Percentiles rank a stretch among this genome's conserved stretches.
Conservation (phyloP, 2,329 filamentous ascomycete genomes). For the Penicillium frequentans region DNA sequence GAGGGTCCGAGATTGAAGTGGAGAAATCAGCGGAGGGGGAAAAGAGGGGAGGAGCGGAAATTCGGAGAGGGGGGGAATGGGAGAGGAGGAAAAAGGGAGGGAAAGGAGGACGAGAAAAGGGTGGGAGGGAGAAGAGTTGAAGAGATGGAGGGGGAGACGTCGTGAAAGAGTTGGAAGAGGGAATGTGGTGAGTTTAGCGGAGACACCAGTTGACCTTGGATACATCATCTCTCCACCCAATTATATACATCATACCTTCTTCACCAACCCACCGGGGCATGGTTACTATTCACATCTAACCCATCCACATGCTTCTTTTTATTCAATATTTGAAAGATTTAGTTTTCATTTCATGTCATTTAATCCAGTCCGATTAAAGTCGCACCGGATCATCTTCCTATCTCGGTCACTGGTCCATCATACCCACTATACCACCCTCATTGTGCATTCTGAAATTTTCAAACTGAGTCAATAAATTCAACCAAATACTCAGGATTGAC, state of each 20-base stretch:
- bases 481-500: too few relatives aligned
- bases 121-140: slow-evolving; percentile 10
- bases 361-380: too few relatives aligned
- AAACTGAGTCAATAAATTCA: too few relatives aligned
- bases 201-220: slow-evolving; percentile 5
- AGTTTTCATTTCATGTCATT: too few relatives aligned
- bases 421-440: too few relatives aligned
- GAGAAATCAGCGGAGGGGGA: slow-evolving; percentile 24
- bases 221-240: neutral
- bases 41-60: slow-evolving; percentile 23
- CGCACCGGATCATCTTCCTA: too few relatives aligned
- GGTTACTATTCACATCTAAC: too few relatives aligned
- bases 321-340: too few relatives aligned
- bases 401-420: too few relatives aligned
- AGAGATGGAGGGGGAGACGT: slow-evolving; percentile 7
- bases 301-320: too few relatives aligned
- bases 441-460: too few relatives aligned
- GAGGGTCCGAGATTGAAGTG: slow-evolving; percentile 23
- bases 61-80: slow-evolving; percentile 21
- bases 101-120: slow-evolving; percentile 18
- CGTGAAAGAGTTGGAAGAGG: slow-evolving; percentile 20
- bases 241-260: neutral
- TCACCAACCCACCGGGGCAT: neutral
- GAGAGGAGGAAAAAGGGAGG: slow-evolving; percentile 17
- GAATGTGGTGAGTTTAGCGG: slow-evolving; percentile 23